Base-by-base conservation (phyloP, 169 alveolate genomes). In the Eimeria falciformis region DNA sequence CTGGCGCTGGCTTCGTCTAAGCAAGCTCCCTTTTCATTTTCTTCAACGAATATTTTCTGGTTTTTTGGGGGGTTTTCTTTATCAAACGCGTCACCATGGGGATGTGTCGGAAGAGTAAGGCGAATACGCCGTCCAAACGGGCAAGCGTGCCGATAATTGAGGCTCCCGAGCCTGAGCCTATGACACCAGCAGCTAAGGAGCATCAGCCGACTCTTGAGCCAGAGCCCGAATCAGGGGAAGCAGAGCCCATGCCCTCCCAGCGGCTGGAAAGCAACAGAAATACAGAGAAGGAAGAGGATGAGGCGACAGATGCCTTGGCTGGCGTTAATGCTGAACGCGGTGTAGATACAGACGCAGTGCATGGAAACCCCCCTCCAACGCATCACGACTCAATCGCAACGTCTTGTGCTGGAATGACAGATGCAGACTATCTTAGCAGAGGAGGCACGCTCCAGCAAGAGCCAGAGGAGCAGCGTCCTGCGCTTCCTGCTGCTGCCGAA, bases 381-480 rank as follows among this genome's bases (percentile, higher is more conserved):
- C 23, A 40, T 3, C 12, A 12, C 37, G 75, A 62, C 37, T 62
- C 75, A 17, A 18, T 40, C 25, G 37, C 75, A 14, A 62, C 75
- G 7, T 62, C 75, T 5, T 62, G 75, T 9, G 75, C 75, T 21
- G 75, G 75, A 62, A 62, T 62, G 75, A 62, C 75, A n/a, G 75
- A 62, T 62, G 75, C 75, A 23, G 75, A 62, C 4, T n/a, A n/a
- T 29, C 37, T 62, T 11, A 62, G 75, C 75, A 18, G 75, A 9
- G 11, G 75, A 3, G 75, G 23, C 6, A 62, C 75, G 27, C 75
- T 5, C 0, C 75, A n/a, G 75, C 27, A 62, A 62, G 18, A 25
- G n/a, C n/a, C 7, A 50, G n/a, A 50, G 62, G n/a, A 50, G 62
- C 62, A 50, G 14, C 62, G 14, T 14, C 62, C 7, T 7, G 14